Conservation (phyloP, 73 alveolate genomes). For the Paramecium primaurelia region DNA sequence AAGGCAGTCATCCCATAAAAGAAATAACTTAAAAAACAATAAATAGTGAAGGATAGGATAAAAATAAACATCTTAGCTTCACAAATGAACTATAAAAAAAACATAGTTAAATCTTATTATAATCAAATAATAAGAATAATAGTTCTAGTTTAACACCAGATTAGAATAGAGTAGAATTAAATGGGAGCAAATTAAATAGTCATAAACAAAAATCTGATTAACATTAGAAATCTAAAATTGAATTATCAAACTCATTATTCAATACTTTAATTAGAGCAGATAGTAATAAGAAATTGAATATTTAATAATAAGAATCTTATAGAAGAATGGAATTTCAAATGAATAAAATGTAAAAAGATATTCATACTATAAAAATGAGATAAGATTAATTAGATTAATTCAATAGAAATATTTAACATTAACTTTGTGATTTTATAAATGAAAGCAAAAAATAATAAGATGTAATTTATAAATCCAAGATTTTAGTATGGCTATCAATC, state of each 20-base stretch:
- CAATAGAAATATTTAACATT: background rate
- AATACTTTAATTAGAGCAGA: background rate
- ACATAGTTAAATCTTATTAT: background rate
- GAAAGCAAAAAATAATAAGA: background rate
- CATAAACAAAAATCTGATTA: background rate
- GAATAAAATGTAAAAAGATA: background rate
- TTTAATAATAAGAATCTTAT: background rate
- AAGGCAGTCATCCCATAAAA: background rate
- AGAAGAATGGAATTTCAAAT: background rate
- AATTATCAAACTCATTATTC: background rate
- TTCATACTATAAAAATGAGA: background rate
- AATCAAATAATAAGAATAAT: background rate
- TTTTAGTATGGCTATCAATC: background rate
- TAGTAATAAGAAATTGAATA: background rate
- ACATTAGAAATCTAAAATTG: background rate
- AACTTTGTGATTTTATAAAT: background rate
- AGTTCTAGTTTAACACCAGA: background rate
- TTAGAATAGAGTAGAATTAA: background rate
- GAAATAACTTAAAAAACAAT: background rate
- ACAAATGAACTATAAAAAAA: background rate
- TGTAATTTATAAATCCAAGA: background rate
- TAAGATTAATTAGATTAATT: constrained; percentile 18
- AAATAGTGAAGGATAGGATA: background rate
- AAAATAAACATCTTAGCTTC: background rate
- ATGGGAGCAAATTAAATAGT: background rate